Conservation (phyloP, 768 basidiomycete species). For the Boletus tomentosulus region DNA sequence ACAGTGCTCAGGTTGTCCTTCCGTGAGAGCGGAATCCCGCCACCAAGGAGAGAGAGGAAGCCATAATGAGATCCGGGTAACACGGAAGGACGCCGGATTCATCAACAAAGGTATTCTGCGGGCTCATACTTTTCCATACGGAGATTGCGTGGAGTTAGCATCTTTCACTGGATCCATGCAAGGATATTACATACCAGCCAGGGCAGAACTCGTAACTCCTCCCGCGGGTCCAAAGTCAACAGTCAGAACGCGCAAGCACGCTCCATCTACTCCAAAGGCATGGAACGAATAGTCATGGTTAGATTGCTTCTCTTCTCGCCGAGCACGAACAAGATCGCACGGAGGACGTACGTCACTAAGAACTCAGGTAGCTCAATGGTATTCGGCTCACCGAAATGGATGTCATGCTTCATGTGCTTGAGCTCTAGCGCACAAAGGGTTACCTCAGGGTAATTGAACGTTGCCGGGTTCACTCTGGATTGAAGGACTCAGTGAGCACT, state of each 20-base stretch:
- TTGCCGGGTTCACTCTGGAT: conserved; percentile 50
- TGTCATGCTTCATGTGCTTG: conserved; percentile 47
- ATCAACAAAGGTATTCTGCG: conserved; percentile 58
- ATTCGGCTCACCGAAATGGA: conserved; percentile 59
- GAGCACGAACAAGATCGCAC: not conserved
- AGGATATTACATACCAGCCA: conserved; percentile 28
- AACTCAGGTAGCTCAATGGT: conserved; percentile 44
- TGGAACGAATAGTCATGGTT: conserved; percentile 64
- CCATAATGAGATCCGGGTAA: conserved; percentile 35
- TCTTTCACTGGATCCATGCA: not conserved
- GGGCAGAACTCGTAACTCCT: conserved; percentile 28
- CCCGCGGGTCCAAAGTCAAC: conserved; percentile 46
- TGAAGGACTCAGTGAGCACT: not conserved
- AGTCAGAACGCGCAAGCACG: too few species aligned
- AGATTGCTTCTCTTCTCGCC: conserved; percentile 35
- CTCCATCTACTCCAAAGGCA: conserved; percentile 53
- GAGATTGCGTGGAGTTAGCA: not conserved
- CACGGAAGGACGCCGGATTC: conserved; percentile 54
- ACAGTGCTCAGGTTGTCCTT: conserved; percentile 18
- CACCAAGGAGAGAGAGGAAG: conserved; percentile 9
- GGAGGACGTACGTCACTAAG: not conserved
- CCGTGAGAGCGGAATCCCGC: conserved; percentile 33
- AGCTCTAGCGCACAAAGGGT: conserved; percentile 37
- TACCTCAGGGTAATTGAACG: conserved; percentile 35
- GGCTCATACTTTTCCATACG: conserved; percentile 57